Base-by-base conservation (phyloP, 179 eudicot species). In the Silene vulgaris region DNA sequence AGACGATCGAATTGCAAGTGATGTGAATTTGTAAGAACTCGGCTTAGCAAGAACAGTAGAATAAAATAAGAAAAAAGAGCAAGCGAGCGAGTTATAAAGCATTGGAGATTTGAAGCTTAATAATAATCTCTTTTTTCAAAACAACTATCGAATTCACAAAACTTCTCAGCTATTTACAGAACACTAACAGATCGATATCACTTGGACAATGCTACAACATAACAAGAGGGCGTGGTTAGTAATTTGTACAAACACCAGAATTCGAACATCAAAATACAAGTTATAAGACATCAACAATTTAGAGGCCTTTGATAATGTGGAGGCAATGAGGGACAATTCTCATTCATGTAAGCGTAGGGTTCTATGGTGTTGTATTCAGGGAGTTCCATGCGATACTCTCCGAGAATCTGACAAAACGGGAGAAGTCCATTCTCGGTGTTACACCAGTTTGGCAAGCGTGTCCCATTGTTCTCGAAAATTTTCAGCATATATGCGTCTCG, bases 401-500 rank as follows among this genome's bases (percentile, higher is more conserved):
- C 99, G 13, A 95, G 89, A 65, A 93, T 93, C 86, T 96, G 77
- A 76, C 45, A 37, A 37, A 37, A 37, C 9, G 8, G 45, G 45
- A 37, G 45, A 37, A 78, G 54, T 43, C 90, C 93, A 2, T 82
- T 74, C 76, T 83, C 93, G 2, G 87, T 86, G 85, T 87, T 85
- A 78, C 99, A 96, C 99, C 99, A 96, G 50, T 73, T 79, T 17
- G 99, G 97, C 69, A 96, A 80, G 2, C 89, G 92, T 59, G 98
- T 93, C 75, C 45, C 74, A 75, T 93, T 93, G 65, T 87, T 83
- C 87, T 93, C 97, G 64, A 82, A 96, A 21, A 96, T 83, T 75
- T 91, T 89, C 72, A 96, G 88, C 93, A 87, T 89, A 79, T 96
- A 96, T 26, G 99, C 99, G 77, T 96, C 99, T 56, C 91, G 92